Conservation (phyloP, 768 basidiomycete genomes). For the Lactarius deliciosus region DNA sequence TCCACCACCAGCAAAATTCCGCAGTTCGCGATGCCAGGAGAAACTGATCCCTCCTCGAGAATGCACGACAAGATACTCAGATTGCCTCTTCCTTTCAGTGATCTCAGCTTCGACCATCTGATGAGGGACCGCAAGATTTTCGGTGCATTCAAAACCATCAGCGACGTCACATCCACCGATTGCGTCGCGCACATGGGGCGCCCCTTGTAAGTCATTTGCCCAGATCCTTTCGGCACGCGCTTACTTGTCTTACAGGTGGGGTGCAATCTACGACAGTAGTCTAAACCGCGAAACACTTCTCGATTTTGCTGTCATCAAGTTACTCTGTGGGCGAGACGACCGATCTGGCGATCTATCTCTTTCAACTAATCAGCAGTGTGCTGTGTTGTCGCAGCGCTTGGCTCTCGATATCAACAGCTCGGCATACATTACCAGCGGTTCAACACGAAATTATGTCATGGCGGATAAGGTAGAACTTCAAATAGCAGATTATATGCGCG, state of each 20-base stretch:
- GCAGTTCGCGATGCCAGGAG: background rate
- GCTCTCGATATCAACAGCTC: background rate
- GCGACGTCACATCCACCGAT: background rate
- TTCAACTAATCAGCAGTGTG: background rate
- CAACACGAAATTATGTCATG: background rate
- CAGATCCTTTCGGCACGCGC: background rate
- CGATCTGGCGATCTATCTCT: background rate
- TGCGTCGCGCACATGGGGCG: background rate
- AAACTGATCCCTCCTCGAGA: no score
- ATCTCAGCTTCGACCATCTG: slow-evolving; percentile 3
- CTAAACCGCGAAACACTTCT: background rate
- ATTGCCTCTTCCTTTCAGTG: no score
- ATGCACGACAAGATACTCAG: no score
- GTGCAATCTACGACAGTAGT: background rate
- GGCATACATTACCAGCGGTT: background rate
- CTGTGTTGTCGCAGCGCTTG: background rate
- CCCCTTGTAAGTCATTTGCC: background rate
- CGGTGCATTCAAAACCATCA: background rate
- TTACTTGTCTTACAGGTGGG: background rate
- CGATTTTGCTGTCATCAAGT: background rate
- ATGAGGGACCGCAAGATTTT: background rate
- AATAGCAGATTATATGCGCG: background rate
- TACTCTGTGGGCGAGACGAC: background rate
- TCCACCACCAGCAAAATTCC: background rate
- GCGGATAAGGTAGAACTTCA: background rate